Conservation (phyloP, 768 basidiomycete species). For the Boletus insuetus region DNA sequence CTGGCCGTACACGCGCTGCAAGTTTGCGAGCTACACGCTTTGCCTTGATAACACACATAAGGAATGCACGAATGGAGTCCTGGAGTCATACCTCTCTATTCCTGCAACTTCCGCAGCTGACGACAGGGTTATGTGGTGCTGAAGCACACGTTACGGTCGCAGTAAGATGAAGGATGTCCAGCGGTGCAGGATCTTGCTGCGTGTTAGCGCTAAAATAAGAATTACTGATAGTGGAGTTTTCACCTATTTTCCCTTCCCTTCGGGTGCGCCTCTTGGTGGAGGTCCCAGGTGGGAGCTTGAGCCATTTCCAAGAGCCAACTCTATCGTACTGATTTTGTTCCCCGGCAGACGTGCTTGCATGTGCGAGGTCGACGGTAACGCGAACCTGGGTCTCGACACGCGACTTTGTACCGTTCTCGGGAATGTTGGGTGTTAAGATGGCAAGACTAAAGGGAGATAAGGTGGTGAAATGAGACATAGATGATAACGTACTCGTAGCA, state of each 20-base stretch:
- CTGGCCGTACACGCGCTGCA: constrained; percentile 77
- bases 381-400: constrained; percentile 95
- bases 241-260: constrained; percentile 82
- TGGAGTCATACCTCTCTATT: constrained; percentile 65
- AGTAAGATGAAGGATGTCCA: constrained; percentile 69
- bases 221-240: constrained; percentile 16
- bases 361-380: constrained; percentile 75
- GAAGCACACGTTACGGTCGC: constrained; percentile 80
- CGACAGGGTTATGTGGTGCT: constrained; percentile 69
- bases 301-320: constrained; percentile 89
- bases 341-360: constrained; percentile 55
- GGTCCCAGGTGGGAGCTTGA: constrained; percentile 76
- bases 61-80: not conserved
- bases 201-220: constrained; percentile 18
- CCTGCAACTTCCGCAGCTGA: constrained; percentile 87
- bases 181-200: constrained; percentile 55
- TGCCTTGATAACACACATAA: constrained; percentile 46
- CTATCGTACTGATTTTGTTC: constrained; percentile 69
- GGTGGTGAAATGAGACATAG: constrained; percentile 2
- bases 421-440: constrained; percentile 81
- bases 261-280: constrained; percentile 82
- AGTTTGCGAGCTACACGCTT: constrained; percentile 89
- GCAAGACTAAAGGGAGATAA: constrained; percentile 53
- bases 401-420: constrained; percentile 80
- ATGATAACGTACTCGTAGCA: constrained; percentile 64